Conservation (phyloP, 306 rosid genomes). For the Malus sylvestris region DNA sequence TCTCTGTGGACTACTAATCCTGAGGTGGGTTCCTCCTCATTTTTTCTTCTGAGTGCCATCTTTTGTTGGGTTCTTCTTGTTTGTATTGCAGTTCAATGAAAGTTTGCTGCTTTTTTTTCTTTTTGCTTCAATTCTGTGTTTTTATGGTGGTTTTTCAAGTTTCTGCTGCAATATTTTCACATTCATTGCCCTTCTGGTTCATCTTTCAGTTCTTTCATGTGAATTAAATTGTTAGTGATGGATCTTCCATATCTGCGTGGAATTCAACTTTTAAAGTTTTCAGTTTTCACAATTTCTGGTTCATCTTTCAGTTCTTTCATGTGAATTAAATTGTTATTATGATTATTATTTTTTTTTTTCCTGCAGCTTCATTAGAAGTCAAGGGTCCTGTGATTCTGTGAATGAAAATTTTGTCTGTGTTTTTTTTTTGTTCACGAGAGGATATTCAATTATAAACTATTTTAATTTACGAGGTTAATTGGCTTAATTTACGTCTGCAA, state of each 20-base stretch:
- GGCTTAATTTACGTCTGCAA: no score
- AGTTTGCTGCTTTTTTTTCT: neutral
- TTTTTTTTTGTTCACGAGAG: neutral
- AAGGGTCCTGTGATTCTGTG: neutral
- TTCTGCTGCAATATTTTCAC: neutral
- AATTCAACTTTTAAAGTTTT: neutral
- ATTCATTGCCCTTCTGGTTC: slow-evolving; percentile 9
- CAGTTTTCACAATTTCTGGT: neutral
- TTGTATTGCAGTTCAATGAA: slow-evolving; percentile 10
- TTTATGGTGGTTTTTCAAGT: neutral
- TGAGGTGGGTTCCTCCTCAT: slow-evolving; percentile 47
- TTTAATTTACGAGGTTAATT: no score
- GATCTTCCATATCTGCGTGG: neutral
- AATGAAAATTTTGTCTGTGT: neutral
- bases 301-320: no score
- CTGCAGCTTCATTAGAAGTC: neutral
- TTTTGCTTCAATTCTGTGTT: neutral
- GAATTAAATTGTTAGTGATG: slow-evolving; percentile 9
- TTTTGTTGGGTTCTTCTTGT: slow-evolving; percentile 7
- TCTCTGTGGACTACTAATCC: slow-evolving; percentile 34
- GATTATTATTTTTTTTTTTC: neutral
- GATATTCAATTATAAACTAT: neutral
- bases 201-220: neutral
- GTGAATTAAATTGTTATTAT: neutral
- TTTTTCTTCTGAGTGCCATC: neutral